Percentiles rank a stretch among this genome's conserved stretches.
phyloP scores from a whole-genome alignment of 306 rosid genomes.

The Clitoria ternatea region DNA sequence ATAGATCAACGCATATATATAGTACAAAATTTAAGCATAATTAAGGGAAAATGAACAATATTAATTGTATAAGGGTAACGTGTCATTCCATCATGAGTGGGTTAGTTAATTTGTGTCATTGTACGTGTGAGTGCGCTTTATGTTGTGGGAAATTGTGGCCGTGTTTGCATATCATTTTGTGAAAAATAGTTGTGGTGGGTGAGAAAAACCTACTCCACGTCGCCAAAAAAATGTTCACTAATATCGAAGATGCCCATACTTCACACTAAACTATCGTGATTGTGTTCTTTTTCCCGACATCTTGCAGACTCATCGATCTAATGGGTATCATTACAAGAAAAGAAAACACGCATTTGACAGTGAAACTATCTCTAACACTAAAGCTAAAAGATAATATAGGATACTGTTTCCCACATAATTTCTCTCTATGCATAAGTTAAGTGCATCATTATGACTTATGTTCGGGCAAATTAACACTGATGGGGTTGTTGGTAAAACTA shows the following conservation, averaged over 20 bases:
- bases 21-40: background rate
- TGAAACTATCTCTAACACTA: too few species aligned
- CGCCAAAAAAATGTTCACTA: background rate
- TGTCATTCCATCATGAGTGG: slow-evolving; percentile 25
- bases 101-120: slow-evolving; percentile 18
- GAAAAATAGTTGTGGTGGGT: background rate
- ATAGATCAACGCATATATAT: background rate
- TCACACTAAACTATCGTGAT: background rate
- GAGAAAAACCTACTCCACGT: background rate
- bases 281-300: background rate
- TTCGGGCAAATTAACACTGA: too few species aligned
- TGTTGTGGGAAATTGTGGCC: background rate
- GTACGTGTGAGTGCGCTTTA: background rate
- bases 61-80: background rate
- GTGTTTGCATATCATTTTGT: background rate
- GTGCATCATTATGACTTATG: too few species aligned
- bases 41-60: background rate
- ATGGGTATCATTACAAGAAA: too few species aligned
- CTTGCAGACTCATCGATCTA: too few species aligned
- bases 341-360: too few species aligned
- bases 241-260: too few species aligned
- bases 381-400: too few species aligned
- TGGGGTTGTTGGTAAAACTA: too few species aligned
- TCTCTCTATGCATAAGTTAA: too few species aligned
- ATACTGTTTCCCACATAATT: too few species aligned